Evolutionary conservation across 257 asterid species (phyloP).

Genomic region (Solanum pennellii): DNA sequence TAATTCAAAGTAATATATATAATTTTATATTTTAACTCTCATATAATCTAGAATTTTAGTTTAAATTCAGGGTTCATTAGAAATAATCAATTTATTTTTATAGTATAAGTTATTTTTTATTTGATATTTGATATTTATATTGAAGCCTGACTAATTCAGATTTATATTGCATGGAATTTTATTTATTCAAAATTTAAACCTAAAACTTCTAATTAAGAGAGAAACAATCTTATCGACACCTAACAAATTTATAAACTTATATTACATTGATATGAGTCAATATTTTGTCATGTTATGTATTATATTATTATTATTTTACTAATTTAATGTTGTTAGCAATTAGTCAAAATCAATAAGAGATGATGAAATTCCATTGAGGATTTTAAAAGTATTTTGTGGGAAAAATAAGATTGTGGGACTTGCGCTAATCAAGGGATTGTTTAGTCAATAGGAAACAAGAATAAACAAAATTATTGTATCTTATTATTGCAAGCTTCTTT

Average conservation of each 20-base stretch:
- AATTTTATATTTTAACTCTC: neutral
- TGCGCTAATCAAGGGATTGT: slow-evolving; percentile 27
- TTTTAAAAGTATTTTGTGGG: neutral
- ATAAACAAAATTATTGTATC: neutral
- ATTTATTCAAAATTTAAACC: no score
- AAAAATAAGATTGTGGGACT: neutral
- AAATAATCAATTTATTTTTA: no score
- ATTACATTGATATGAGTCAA: neutral
- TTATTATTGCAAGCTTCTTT: neutral
- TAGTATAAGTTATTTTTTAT: no score
- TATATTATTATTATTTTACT: neutral
- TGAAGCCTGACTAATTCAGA: neutral
- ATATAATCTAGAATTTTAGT: neutral
- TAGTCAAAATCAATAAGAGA: neutral
- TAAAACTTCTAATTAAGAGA: no score
- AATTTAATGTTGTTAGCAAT: neutral
- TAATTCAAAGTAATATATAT: neutral
- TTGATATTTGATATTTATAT: no score
- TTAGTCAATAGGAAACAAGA: slow-evolving; percentile 16
- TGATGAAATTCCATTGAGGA: neutral
- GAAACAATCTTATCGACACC: no score
- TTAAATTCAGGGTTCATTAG: rapidly evolving
- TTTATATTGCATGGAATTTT: neutral
- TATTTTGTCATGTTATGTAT: neutral
- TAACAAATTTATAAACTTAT: neutral